Evolutionary conservation across 345 rosid species (phyloP).

Genomic region (Hypericum androsaemum): DNA sequence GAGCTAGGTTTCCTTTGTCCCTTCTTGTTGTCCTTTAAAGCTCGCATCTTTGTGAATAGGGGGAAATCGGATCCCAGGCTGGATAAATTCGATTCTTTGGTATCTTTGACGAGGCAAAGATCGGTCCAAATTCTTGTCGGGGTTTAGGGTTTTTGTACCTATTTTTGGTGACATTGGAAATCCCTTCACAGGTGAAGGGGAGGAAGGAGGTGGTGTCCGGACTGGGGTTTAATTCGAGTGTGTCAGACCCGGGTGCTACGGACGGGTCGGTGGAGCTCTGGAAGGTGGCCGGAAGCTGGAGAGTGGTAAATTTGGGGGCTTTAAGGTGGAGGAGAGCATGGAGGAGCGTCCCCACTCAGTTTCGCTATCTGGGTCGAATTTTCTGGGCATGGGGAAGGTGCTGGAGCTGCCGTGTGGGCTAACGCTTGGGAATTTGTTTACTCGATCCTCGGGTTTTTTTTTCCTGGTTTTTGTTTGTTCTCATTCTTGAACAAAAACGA

Average conservation of each 20-base stretch:
- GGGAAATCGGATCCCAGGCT: slow-evolving; percentile 32
- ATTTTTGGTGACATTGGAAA: too few relatives aligned
- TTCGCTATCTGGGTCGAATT: slow-evolving; percentile 47
- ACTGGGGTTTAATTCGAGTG: slow-evolving; percentile 41
- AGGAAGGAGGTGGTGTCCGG: slow-evolving; percentile 41
- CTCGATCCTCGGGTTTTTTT: too few relatives aligned
- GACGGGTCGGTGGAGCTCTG: too few relatives aligned
- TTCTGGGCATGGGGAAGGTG: slow-evolving; percentile 33
- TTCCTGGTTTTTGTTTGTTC: too few relatives aligned
- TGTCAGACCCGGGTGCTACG: slow-evolving; percentile 48
- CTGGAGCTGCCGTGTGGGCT: slow-evolving; percentile 82
- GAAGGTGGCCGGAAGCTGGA: slow-evolving; percentile 48
- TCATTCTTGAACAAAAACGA: too few relatives aligned
- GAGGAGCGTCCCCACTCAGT: slow-evolving; percentile 59
- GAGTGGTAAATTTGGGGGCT: slow-evolving; percentile 28
- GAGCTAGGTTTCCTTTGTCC: too few relatives aligned
- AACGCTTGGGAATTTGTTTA: slow-evolving; percentile 68
- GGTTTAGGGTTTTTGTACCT: slow-evolving; percentile 39
- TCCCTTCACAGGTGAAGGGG: too few relatives aligned
- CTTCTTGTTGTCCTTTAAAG: too few relatives aligned
- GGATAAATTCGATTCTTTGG: slow-evolving; percentile 33
- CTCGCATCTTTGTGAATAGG: too few relatives aligned
- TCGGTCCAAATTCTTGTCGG: slow-evolving; percentile 55
- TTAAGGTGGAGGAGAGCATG: slow-evolving; percentile 7
- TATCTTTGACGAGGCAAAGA: slow-evolving; percentile 49